Base-by-base conservation (phyloP, 2,329 filamentous ascomycete genomes). In the Pseudophaeomoniella oleicola region DNA sequence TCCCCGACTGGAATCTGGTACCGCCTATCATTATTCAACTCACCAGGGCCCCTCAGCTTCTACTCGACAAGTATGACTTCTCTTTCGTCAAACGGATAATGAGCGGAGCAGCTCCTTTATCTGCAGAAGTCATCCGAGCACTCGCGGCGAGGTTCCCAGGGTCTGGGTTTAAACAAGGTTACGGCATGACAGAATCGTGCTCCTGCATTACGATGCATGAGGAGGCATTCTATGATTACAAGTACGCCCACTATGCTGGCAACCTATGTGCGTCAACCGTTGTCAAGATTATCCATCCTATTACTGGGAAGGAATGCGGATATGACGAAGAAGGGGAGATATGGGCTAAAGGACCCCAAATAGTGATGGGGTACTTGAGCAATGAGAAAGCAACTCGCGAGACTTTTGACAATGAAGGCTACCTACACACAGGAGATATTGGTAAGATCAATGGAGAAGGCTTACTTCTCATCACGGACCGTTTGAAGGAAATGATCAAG, bases 341-440 rank as follows among this genome's bases (percentile, higher is more conserved):
- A 1, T 81, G 83, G 66, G 66, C 90, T 37, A 76, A 76, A 39
- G 85, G 85, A 0, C 83, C 84, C 0, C 90, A 90, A 42, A 64
- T 88, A 15, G 87, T 87, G 59, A 66, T 72, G 46, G 85, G 82
- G 1, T 93, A 88, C 51, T 67, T 79, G 46, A 83, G 85, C 49
- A 81, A 81, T 39, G 70, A 75, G 0, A 71, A 79, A 42, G 73
- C 78, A 2, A 85, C 83, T 2, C 64, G 63, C 2, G 76, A 83
- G 32, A 76, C 80, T 0, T 75, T 90, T 42, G 81, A 80, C 2
- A 46, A 63, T 0, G 62, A 68, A 1, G 67, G 67, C 1, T 74
- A 62, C 50, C 48, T 74, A 34, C 69, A 75, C 39, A 80, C 75
- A 0, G 75, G 84, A 1, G 63, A 92, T 75, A 2, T 85, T 63